phyloP scores from a whole-genome alignment of 2,329 filamentous ascomycete genomes.

The Ophiocordyceps camponoti-leonardi region DNA sequence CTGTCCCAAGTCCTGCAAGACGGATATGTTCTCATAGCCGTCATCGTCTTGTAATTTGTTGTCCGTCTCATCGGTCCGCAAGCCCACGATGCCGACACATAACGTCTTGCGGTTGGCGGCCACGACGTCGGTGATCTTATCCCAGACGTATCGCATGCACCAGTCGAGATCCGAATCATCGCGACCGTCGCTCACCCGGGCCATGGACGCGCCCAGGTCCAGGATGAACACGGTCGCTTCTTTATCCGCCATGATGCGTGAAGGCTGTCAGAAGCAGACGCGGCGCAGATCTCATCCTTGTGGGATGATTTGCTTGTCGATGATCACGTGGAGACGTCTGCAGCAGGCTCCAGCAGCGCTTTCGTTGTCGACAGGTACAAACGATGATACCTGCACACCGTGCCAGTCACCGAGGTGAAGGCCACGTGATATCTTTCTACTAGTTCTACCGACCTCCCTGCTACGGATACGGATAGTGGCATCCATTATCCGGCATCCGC shows the following conservation, averaged over 20 bases:
- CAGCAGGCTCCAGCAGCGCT: too few relatives aligned
- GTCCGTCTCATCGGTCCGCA: conserved; percentile 61
- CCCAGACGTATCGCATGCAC: conserved; percentile 85
- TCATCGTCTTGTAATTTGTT: conserved; percentile 53
- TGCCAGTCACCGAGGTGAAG: too few relatives aligned
- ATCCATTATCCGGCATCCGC: too few relatives aligned
- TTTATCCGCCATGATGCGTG: conserved; percentile 66
- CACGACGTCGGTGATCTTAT: conserved; percentile 59
- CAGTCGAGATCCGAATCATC: conserved; percentile 71
- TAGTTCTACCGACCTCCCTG: too few relatives aligned
- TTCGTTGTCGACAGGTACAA: too few relatives aligned
- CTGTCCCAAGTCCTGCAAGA: conserved; percentile 50
- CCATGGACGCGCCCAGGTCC: conserved; percentile 80
- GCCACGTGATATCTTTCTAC: too few relatives aligned
- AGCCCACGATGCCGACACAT: conserved; percentile 62
- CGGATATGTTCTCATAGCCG: conserved; percentile 65
- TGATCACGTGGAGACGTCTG: too few relatives aligned
- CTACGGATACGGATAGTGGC: too few relatives aligned
- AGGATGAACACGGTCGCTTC: conserved; percentile 86
- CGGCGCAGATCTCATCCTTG: too few relatives aligned
- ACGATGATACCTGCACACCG: too few relatives aligned
- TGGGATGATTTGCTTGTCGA: too few relatives aligned
- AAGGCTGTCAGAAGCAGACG: too few relatives aligned
- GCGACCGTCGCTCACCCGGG: conserved; percentile 50
- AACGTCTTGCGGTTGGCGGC: conserved; percentile 49